Percentiles rank a stretch among this genome's conserved stretches.
phyloP scores from a whole-genome alignment of 768 basidiomycete species.

The Tricholoma hemisulphureum region DNA sequence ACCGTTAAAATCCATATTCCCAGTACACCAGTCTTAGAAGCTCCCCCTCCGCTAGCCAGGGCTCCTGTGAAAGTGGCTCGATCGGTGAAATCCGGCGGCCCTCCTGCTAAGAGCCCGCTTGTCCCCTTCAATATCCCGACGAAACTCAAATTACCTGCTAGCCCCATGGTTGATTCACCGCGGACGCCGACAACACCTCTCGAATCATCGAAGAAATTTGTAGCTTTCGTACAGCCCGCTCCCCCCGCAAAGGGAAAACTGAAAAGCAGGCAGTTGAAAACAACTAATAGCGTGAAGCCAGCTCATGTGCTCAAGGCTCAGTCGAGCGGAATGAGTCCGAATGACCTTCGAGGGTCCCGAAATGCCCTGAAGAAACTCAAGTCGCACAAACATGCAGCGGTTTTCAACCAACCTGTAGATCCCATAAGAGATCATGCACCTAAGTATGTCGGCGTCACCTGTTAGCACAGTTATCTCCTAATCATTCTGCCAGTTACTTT shows the following conservation, averaged over 20 bases:
- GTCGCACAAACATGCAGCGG: slow-evolving; percentile 64
- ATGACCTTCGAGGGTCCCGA: slow-evolving; percentile 73
- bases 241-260: slow-evolving; percentile 29
- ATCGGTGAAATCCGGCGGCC: slow-evolving; percentile 37
- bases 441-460: slow-evolving; percentile 51
- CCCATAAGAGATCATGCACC: slow-evolving; percentile 90
- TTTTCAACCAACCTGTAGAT: slow-evolving; percentile 92
- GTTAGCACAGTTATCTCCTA: slow-evolving; percentile 8
- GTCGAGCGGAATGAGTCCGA: slow-evolving; percentile 69
- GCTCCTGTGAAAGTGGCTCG: slow-evolving; percentile 43
- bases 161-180: slow-evolving; percentile 28
- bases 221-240: slow-evolving; percentile 37
- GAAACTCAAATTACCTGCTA: slow-evolving; percentile 59
- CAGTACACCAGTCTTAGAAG: slow-evolving; percentile 67
- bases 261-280: slow-evolving; percentile 25
- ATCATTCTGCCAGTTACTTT: slow-evolving; percentile 64
- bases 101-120: slow-evolving; percentile 41
- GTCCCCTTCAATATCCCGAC: slow-evolving; percentile 40
- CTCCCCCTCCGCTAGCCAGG: slow-evolving; percentile 56
- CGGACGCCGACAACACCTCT: slow-evolving; percentile 30
- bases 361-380: slow-evolving; percentile 79
- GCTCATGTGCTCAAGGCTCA: slow-evolving; percentile 67
- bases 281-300: slow-evolving; percentile 33
- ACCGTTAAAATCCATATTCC: slow-evolving; percentile 83
- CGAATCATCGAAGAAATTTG: slow-evolving; percentile 33